Evolutionary conservation across 345 rosid genomes (phyloP), one percentile per base, ranked within the genome.

Genomic region (Lenwebbia sp.): DNA sequence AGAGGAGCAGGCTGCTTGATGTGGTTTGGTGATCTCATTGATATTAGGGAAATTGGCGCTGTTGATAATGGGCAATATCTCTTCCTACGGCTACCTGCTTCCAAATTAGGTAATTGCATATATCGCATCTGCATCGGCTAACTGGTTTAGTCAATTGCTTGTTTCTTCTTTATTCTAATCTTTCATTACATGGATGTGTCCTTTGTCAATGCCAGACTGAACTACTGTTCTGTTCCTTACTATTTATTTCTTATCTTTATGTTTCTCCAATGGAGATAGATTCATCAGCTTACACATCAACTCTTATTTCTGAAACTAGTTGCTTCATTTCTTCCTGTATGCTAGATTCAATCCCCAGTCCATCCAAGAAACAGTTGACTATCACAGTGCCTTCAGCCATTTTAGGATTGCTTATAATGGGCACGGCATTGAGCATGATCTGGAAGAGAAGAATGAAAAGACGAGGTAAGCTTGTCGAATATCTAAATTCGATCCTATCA

Each of bases 1-100:
- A 49, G 52, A 33, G 87, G 82, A 53, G 84, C 88, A 82, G 91
- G 90, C 4, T 88, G 92, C 85, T 87, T 89, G 83, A 58, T 91
- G 41, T 89, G 92, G 92, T 40, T 55, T 60, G 84, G 74, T 5
- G 33, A 85, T 70, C 60, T 85, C 11, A 33, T n/a, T 30, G 86
- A 85, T 75, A 37, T 85, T 37, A n/a, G 15, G 6, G 83, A 51
- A 15, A 14, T 51, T 15, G 4, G 6, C 13, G 5, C 0, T 23
- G 23, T 1, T 49, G 40, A 33, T 4, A 2, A 49, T 54, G 13
- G 3, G 12, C 82, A 85, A 53, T 2, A 70, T 15, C 41, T 84
- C 54, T 84, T 54, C 28, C 25, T 84, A 47, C 86, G 81, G 9
- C 8, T 83, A 19, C 26, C 84, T 28, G 15, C 84, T 83, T 23